Percentiles rank a stretch among this genome's conserved stretches.
phyloP scores from a whole-genome alignment of 2,329 filamentous ascomycete genomes.

The Colletotrichum sp. region DNA sequence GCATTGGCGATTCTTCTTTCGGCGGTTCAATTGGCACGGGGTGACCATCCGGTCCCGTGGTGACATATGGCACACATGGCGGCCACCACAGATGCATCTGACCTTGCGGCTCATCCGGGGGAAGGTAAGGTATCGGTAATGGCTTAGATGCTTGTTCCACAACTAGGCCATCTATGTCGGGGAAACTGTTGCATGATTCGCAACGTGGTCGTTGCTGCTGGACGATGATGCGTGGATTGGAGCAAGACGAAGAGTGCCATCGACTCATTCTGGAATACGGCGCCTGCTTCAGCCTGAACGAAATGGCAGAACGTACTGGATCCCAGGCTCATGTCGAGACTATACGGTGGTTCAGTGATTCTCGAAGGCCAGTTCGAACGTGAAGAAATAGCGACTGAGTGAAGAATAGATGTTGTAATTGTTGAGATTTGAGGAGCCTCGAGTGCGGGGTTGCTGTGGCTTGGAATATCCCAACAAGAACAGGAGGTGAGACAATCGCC shows the following conservation, averaged over 20 bases:
- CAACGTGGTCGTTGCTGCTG: not conserved
- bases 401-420: too few species aligned
- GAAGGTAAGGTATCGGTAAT: not conserved
- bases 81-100: not conserved
- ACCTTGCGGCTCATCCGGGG: fast-evolving
- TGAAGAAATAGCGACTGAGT: too few species aligned
- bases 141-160: fast-evolving
- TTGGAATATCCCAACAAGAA: too few species aligned
- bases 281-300: too few species aligned
- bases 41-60: fast-evolving
- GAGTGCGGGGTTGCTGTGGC: too few species aligned
- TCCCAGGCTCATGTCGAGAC: too few species aligned
- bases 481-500: too few species aligned
- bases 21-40: fast-evolving
- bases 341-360: too few species aligned
- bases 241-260: not conserved
- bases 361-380: too few species aligned
- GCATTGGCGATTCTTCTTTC: too few species aligned
- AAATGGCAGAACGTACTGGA: too few species aligned
- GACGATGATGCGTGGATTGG: fast-evolving
- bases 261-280: fast-evolving
- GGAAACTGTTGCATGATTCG: fast-evolving
- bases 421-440: too few species aligned
- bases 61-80: not conserved
- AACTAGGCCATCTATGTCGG: fast-evolving